Evolutionary conservation across 768 basidiomycete genomes (phyloP), one percentile per base, ranked within the genome.

Genomic region (Hemileccinum rubropunctum): DNA sequence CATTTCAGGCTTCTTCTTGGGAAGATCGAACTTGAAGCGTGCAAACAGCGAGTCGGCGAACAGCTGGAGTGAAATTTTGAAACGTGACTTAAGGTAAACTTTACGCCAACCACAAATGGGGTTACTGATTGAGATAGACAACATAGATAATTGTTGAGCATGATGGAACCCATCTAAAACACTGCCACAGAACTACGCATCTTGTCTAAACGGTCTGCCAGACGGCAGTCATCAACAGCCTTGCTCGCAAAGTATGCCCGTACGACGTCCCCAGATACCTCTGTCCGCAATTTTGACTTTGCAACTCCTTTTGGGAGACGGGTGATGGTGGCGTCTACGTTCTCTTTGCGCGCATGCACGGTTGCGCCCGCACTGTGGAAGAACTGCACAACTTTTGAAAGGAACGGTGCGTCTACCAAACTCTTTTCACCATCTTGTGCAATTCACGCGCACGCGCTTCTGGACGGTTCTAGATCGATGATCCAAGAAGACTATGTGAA

Each of bases 401-500:
- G 63, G 95, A 98, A 70, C 78, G 95, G 95, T 95, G 54, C 51
- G 83, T 71, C 20, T n/a, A n/a, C 2, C 28, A 3, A 12, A 20
- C 30, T 17, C 3, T n/a, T n/a, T n/a, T n/a, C n/a, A n/a, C n/a
- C 69, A 7, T 20, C 11, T 4, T 18, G 21, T 6, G 13, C 1
- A 3, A 6, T 36, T 12, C n/a, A 35, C 21, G 53, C 50, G 46
- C 54, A 48, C 42, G 33, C 47, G 36, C 44, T 38, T n/a, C n/a
- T n/a, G n/a, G n/a, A n/a, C 42, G 11, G 28, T 23, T 35, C 23
- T 23, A 97, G 95, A 64, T 86, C 92, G 7, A 57, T 76, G 26
- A 95, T 98, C 54, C 94, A 98, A 68, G 94, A 98, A 61, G 95
- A 98, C 33, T 98, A 98, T 62, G 87, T 95, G 1, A 93, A 92